Evolutionary conservation across 331 rosid species (phyloP).

Genomic region (Telfairia occidentalis): DNA sequence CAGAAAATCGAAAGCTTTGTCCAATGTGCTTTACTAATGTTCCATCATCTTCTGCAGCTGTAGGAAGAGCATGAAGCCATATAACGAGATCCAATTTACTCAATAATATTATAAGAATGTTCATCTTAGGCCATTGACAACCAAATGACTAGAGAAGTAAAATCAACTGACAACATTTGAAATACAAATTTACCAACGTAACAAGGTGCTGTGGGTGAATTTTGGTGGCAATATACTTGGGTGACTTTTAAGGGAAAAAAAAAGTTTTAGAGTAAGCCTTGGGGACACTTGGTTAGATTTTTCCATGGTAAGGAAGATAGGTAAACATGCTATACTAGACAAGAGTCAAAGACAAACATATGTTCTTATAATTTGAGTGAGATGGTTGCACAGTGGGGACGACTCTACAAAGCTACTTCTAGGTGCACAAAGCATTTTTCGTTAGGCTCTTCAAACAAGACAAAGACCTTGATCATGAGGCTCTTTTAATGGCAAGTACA

Average conservation of each 20-base stretch:
- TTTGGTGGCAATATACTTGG: background rate
- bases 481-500: background rate
- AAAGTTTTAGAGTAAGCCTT: background rate
- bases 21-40: constrained; percentile 66
- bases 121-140: background rate
- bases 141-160: background rate
- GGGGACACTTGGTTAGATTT: background rate
- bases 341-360: background rate
- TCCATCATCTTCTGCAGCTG: constrained; percentile 83
- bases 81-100: background rate
- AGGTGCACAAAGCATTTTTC: background rate
- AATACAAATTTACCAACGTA: background rate
- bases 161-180: background rate
- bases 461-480: too few relatives aligned
- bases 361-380: background rate
- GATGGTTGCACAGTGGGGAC: background rate
- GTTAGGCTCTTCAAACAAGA: background rate
- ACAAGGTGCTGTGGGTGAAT: background rate
- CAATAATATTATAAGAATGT: background rate
- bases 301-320: background rate
- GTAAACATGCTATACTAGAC: background rate
- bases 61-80: constrained; percentile 14
- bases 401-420: background rate
- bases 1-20: constrained; percentile 81
- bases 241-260: background rate